Conservation (phyloP, 2,329 filamentous ascomycete species). For the Trichophyton rubrum region DNA sequence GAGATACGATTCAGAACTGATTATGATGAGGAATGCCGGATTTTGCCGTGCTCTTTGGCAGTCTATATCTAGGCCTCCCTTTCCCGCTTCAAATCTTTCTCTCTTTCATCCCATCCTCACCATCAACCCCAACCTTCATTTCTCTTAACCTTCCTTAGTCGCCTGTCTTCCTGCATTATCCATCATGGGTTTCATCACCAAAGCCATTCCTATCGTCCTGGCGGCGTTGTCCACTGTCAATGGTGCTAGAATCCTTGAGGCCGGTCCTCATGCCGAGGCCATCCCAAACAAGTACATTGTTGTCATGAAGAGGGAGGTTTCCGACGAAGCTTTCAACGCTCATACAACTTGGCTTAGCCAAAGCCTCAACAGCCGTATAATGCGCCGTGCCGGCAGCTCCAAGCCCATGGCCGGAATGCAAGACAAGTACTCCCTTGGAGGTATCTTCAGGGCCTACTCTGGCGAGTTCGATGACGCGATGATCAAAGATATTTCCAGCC, state of each 20-base stretch:
- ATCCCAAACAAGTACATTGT: constrained; percentile 9
- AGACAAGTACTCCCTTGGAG: constrained; percentile 5
- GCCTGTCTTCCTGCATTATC: background rate
- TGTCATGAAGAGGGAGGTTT: constrained; percentile 8
- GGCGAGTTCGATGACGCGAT: constrained; percentile 8
- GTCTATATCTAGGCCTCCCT: background rate
- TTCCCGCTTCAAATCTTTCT: background rate
- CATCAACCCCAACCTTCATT: background rate
- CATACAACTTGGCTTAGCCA: constrained; percentile 5
- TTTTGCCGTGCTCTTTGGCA: background rate
- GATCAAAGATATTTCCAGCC: constrained; percentile 6
- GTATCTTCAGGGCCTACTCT: constrained; percentile 4
- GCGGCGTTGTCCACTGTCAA: constrained; percentile 7
- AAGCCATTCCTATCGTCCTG: constrained; percentile 4
- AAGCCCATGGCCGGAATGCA: constrained; percentile 5
- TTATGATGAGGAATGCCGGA: background rate
- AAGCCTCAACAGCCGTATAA: background rate
- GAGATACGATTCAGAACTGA: background rate
- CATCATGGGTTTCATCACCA: constrained; percentile 7
- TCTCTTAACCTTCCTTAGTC: background rate
- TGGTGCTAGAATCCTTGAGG: constrained; percentile 6
- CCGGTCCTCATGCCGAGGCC: background rate
- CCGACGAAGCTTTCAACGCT: constrained; percentile 1
- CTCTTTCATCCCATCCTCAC: background rate
- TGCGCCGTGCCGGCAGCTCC: background rate